Evolutionary conservation across 768 basidiomycete species (phyloP).

Genomic region (Termitomyces sp.): DNA sequence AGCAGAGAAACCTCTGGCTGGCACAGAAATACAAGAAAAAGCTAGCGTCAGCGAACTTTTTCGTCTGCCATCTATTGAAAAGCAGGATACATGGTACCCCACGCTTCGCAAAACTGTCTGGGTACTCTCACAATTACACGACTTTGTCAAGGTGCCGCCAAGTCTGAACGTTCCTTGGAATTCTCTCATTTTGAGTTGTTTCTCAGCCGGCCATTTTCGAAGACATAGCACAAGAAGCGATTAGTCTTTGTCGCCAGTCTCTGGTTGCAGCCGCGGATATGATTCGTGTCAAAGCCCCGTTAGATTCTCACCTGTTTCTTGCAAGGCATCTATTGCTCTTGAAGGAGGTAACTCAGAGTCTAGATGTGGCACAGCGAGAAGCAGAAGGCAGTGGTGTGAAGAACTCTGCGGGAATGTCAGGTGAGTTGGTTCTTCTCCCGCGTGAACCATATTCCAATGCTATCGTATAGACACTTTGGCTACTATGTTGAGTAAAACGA

Average conservation of each 20-base stretch:
- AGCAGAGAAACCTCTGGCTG: constrained; percentile 41
- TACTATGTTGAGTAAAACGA: constrained; percentile 59
- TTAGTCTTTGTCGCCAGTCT: constrained; percentile 79
- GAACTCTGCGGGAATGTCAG: constrained; percentile 57
- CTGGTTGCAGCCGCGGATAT: constrained; percentile 71
- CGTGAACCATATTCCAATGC: neutral
- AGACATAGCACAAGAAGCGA: constrained; percentile 93
- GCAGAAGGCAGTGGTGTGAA: constrained; percentile 33
- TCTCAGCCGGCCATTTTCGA: constrained; percentile 89
- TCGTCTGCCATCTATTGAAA: constrained; percentile 65
- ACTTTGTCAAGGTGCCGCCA: constrained; percentile 80
- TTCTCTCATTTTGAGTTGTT: neutral
- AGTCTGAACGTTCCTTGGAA: neutral
- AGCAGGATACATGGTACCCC: constrained; percentile 89
- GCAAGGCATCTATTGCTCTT: constrained; percentile 87
- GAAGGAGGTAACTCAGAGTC: constrained; percentile 83
- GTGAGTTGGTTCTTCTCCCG: constrained; percentile 28
- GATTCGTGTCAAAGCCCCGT: constrained; percentile 48
- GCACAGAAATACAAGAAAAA: constrained; percentile 59
- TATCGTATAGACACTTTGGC: constrained; percentile 49
- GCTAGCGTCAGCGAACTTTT: constrained; percentile 69
- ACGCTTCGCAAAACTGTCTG: constrained; percentile 86
- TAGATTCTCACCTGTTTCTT: constrained; percentile 85
- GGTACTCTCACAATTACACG: constrained; percentile 86
- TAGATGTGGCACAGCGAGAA: constrained; percentile 60